A percentile compares a stretch with the other conserved stretches of the same genome.
Evolutionary conservation across 371 early-diverging fungal species (phyloP).

Genomic region (Mucor indicus): DNA sequence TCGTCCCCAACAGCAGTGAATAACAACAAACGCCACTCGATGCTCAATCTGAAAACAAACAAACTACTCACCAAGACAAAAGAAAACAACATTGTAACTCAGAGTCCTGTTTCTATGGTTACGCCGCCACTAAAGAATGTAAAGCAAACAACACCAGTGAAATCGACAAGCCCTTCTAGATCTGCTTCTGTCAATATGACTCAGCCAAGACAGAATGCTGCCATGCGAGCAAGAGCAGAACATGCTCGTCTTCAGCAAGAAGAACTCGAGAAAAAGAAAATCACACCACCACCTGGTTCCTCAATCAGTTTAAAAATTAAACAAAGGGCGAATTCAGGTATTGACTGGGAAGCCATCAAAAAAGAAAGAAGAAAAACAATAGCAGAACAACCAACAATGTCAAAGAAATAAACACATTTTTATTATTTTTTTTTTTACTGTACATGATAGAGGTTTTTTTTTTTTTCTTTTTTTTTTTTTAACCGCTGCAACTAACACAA

Average conservation of each 20-base stretch:
- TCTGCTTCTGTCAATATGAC: constrained; percentile 7
- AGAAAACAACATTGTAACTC: not conserved
- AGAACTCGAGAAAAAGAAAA: constrained; percentile 27
- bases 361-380: constrained; percentile 35
- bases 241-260: constrained; percentile 30
- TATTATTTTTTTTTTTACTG: too few species aligned
- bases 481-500: constrained; percentile 88
- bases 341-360: constrained; percentile 39
- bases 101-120: not conserved
- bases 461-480: constrained; percentile 20
- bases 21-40: constrained; percentile 8
- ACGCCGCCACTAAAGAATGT: not conserved
- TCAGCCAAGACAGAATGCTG: constrained; percentile 35
- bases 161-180: not conserved
- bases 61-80: too few species aligned
- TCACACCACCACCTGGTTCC: not conserved
- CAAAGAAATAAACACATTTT: too few species aligned
- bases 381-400: too few species aligned
- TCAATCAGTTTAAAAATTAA: constrained; percentile 23
- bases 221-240: constrained; percentile 42
- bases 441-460: too few species aligned
- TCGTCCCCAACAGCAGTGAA: not conserved
- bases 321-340: constrained; percentile 28
- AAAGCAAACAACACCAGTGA: not conserved
- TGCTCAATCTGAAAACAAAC: not conserved